Conservation (phyloP, 176 grass and related monocot species). For the barley (Hordeum vulgare) region DNA sequence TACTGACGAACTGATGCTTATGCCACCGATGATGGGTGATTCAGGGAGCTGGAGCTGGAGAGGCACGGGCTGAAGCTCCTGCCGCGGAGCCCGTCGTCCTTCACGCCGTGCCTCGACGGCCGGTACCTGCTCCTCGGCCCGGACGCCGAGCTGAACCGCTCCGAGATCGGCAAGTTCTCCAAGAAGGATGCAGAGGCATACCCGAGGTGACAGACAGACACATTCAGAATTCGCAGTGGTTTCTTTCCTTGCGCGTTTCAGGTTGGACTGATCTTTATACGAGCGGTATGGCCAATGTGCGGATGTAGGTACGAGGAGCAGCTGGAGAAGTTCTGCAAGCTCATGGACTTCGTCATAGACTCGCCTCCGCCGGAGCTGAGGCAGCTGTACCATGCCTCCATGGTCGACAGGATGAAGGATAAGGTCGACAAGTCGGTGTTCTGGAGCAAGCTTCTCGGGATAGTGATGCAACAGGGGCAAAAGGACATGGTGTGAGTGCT, state of each 20-base stretch:
- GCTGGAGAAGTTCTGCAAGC: constrained; percentile 75
- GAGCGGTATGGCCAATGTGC: not conserved
- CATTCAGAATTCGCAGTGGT: not conserved
- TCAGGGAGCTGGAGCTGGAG: constrained; percentile 82
- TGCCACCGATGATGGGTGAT: not conserved
- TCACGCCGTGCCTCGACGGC: constrained; percentile 83
- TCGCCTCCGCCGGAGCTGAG: constrained; percentile 59
- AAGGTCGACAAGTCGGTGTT: constrained; percentile 69
- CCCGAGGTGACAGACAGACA: constrained; percentile 35
- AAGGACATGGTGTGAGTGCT: constrained; percentile 91
- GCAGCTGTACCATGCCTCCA: constrained; percentile 36
- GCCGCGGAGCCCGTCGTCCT: constrained; percentile 69
- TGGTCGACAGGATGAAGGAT: constrained; percentile 71
- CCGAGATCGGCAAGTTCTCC: constrained; percentile 94
- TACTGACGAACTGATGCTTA: not conserved
- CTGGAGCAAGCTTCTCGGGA: constrained; percentile 67
- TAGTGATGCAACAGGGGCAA: constrained; percentile 58
- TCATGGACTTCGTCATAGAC: constrained; percentile 95
- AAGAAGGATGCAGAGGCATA: constrained; percentile 69
- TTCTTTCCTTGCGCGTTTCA: not conserved
- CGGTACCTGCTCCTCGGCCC: constrained; percentile 77
- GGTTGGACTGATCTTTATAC: not conserved
- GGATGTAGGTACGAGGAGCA: constrained; percentile 74
- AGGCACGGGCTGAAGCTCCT: constrained; percentile 85
- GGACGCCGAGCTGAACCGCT: constrained; percentile 57